Base-by-base conservation (phyloP, 2,329 filamentous ascomycete genomes). In the Diaporthe amygdali region DNA sequence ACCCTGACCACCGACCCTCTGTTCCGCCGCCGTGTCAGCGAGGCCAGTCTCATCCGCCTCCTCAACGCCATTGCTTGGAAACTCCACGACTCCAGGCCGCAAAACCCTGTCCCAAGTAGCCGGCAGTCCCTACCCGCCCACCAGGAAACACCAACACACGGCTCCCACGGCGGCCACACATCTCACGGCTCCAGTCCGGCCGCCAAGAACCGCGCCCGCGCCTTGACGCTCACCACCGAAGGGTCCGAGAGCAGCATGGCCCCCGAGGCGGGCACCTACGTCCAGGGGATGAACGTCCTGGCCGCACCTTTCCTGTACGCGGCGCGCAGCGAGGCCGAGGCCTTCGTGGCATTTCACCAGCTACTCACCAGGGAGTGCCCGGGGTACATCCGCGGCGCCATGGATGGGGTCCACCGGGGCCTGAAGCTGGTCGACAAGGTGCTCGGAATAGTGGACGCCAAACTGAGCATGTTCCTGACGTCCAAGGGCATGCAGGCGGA, bases 221-320 rank as follows among this genome's bases (percentile, higher is more conserved):
- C 89, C 39, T 79, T 89, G 69, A 89, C 89, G 15, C 82, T 92
- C 68, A 92, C 89, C 1, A 91, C 88, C 0, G 90, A 92, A 77
- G 87, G 90, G 73, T 88, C 92, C 75, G 90, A 92, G 74, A 84
- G 85, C 8, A 88, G 88, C 70, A 78, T 81, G 25, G 85, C 84
- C 3, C 83, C 84, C 39, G 92, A 94, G 76, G 89, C 94, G 14
- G 94, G 95, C 39, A 95, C 94, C 49, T 99, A 99, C 77, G 96
- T 99, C 2, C 96, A 99, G 82, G 96, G 96, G 75, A 98, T 99
- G 96, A 99, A 99, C 79, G 96, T 99, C 49, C 89, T 99, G 20
- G 96, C 95, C 12, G 96, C 96, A 0, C 96, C 96, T 0, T 98
- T 99, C 79, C 87, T 99, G 55, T 99, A 99, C 80, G 95, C 94